Evolutionary conservation across 2,329 filamentous ascomycete species (phyloP), one percentile per base, ranked within the genome.

Genomic region (Mycosphaerella sp.): DNA sequence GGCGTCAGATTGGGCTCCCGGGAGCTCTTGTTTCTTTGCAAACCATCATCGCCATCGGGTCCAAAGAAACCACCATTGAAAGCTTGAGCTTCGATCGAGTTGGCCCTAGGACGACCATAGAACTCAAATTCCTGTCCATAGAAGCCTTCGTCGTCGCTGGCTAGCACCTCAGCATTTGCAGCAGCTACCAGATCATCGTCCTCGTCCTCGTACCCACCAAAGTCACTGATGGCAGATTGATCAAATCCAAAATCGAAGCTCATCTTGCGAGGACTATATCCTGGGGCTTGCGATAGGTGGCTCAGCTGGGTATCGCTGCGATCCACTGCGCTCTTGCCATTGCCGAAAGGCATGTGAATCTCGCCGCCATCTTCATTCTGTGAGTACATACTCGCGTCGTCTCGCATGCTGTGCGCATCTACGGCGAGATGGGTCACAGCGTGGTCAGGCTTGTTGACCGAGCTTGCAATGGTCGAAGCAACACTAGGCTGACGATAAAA

Each of bases 91-190:
- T 74, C 74, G 31, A 73, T 74, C 17, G 66, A 62, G 31, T 76
- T 77, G 45, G 66, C 63, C 26, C 69, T 72, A 0, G 71, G 67
- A 43, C 72, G 68, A 9, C 91, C 89, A 69, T 95, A 98, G 70
- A 98, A 98, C 0, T 90, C 91, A 66, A 98, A 98, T 69, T 98
- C 93, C 62, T 90, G 86, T 0, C 93, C 93, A 66, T 98, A 98
- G 75, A 93, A 95, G 0, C 89, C 92, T 59, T 96, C 92, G 6
- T 85, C 85, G 66, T 98, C 93, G 62, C 89, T 91, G 44, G 93
- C 92, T 6, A 98, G 77, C 1, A 87, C 93, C 68, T 93, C 91
- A 0, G 92, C 91, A 63, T 98, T 98, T 4, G 93, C 93, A 54
- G 90, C 93, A 0, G 91, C 92, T 56, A 98, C 95, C 63, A 97